Base-by-base conservation (phyloP, 768 basidiomycete species). In the Rhizopogon sp. region DNA sequence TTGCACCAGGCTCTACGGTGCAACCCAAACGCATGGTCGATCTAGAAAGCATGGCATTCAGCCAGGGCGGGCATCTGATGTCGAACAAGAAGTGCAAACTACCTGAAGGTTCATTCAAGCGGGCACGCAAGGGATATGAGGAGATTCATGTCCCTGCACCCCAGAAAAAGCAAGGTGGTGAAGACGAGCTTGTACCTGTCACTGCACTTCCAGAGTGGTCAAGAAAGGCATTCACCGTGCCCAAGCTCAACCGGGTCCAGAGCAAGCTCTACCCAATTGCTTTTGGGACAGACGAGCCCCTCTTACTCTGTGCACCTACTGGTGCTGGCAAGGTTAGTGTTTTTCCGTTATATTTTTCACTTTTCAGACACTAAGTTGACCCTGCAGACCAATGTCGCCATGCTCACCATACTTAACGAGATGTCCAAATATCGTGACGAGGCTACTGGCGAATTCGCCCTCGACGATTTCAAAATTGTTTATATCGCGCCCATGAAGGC, bases 401-500 rank as follows among this genome's bases (percentile, higher is more conserved):
- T 98, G 83, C 79, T 99, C 10, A 85, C 94, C 0, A 89, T 99
- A 59, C 82, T 99, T 25, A 90, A 93, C 67, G 93, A 97, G 63
- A 81, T 99, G 22, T 74, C 79, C 35, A 96, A 97, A 64, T 85
- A 89, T 69, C 85, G 93, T n/a, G 83, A 95, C 64, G 87, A 88
- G 43, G 78, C 77, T 16, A 88, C 90, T 0, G 91, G 91, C 39
- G 70, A 72, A 9, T 90, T 97, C 64, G 90, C 93, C 64, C 79
- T 94, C 35, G 87, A 90, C 58, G 75, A 88, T 0, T 97, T 98
- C 83, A 99, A 99, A 74, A 89, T 97, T 53, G 85, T 99, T 61
- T 99, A 98, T 68, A 84, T 99, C 50, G 96, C 97, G 0, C 97
- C 96, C 3, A 99, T 99, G 97, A 99, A 99, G 70, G 97, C 96